Evolutionary conservation across 106 monocot species (phyloP), one percentile per base, ranked within the genome.

Genomic region (Triglochin maritima): DNA sequence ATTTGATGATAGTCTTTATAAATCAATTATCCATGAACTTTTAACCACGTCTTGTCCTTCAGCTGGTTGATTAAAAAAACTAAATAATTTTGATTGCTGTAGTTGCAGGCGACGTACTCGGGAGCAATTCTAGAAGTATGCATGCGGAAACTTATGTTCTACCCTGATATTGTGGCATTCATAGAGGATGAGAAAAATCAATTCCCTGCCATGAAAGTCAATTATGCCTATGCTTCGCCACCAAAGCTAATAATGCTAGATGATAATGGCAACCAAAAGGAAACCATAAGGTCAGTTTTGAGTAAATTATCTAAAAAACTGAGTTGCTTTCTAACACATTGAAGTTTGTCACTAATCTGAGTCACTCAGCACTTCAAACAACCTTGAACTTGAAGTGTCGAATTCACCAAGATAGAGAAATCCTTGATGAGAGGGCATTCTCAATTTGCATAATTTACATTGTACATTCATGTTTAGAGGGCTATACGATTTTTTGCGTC

Each of bases 141-240:
- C 82, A 98, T 90, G 96, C 91, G 96, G 78, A 98, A 91, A 74
- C 74, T 98, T 62, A 78, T 80, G 5, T 91, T 88, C 77, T 98
- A 98, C 74, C 96, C 96, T 63, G 96, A 98, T 56, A 69, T 98
- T 63, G 85, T 81, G 45, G 70, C 74, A 69, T 91, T 98, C 62
- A 88, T 98, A 48, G 96, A 98, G 71, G 96, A 98, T 75, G 96
- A 86, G 17, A 98, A 86, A 81, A 82, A 91, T 50, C 65, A 86
- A 65, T 98, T 98, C 71, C 83, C 96, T 55, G 71, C 81, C 42
- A 63, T 91, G 44, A 79, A 77, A 80, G 78, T 91, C 66, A 79
- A 82, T 57, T 88, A 98, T 86, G 80, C 68, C 3, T 98, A 74
- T 82, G 67, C 72, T 50, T 88, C 96, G 57, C 96, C 91, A 51